Percentiles rank a stretch among this genome's conserved stretches.
Conservation (phyloP, 2,329 filamentous ascomycete genomes). For the Emergomyces africanus region DNA sequence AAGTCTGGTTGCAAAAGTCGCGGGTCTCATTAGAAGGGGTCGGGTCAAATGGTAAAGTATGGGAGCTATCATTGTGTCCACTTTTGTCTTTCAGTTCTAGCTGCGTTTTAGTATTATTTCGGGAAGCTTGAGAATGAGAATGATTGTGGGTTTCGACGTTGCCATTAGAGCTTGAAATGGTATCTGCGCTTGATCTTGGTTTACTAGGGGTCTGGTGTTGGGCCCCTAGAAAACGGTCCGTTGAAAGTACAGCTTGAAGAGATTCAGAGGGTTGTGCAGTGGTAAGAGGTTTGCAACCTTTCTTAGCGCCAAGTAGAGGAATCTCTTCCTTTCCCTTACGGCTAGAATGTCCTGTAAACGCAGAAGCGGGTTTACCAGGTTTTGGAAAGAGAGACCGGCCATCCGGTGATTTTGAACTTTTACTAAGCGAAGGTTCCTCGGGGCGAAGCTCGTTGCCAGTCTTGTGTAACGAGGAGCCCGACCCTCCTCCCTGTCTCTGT, state of each 20-base stretch:
- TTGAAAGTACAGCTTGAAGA: slow-evolving; percentile 21
- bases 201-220: slow-evolving; percentile 22
- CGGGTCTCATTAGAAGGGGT: slow-evolving; percentile 6
- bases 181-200: slow-evolving; percentile 4
- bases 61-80: background rate
- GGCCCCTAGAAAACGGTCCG: slow-evolving; percentile 27
- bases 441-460: background rate
- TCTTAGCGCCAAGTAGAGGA: background rate
- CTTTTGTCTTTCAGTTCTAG: background rate
- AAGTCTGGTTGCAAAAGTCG: slow-evolving; percentile 1
- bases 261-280: slow-evolving; percentile 12
- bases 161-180: slow-evolving; percentile 5
- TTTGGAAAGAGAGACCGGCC: background rate
- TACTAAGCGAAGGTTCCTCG: background rate
- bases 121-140: background rate
- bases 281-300: background rate
- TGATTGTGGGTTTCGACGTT: background rate
- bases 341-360: background rate
- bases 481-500: background rate
- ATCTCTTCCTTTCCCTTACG: background rate
- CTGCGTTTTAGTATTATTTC: background rate
- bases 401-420: background rate
- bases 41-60: background rate
- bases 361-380: background rate
- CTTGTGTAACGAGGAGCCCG: background rate